Base-by-base conservation (phyloP, 2,329 filamentous ascomycete genomes). In the Cladosporium sp. region DNA sequence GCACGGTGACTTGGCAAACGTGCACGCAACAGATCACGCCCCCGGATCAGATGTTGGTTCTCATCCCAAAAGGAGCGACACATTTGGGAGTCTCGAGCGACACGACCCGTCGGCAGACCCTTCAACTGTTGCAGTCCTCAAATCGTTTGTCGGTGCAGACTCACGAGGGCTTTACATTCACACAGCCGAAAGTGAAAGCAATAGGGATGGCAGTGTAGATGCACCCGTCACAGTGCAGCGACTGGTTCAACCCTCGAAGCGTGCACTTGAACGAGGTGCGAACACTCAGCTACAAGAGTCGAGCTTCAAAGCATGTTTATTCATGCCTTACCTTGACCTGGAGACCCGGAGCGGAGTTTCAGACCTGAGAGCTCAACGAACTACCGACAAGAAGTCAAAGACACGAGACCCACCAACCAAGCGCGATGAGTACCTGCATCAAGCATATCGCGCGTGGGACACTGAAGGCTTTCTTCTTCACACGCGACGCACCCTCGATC, bases 321-420 rank as follows among this genome's bases (percentile, higher is more conserved):
- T 82, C 67, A 83, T 85, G 80, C 82, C 82, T 0, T 85, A 83
- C 58, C 66, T 85, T 3, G 82, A 85, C 60, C 85, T 83, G 44
- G 82, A 85, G 59, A 82, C 80, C 4, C 22, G 22, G 5, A 4
- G 9, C 4, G 22, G 22, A 5, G 22, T 27, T 4, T 9, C 9
- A 4, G 22, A 27, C 22, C 9, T 27, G 22, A 27, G 22, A 5
- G 9, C 4, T 5, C 22, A 27, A 27, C 22, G 22, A 27, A 5
- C 22, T n/a, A n/a, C n/a, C n/a, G n/a, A n/a, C n/a, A n/a, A n/a
- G n/a, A n/a, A n/a, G 22, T 27, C 22, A n/a, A 15, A 15, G 15
- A n/a, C 11, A 32, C 30, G 12, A 11, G 5, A 2, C 8, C 8
- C 58, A 67, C 80, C 3, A 57, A 79, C 4, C 64, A 73, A 32